Percentiles rank a stretch among this genome's conserved stretches.
Evolutionary conservation across 2,329 filamentous ascomycete species (phyloP).

Genomic region (Ophiostoma ips): DNA sequence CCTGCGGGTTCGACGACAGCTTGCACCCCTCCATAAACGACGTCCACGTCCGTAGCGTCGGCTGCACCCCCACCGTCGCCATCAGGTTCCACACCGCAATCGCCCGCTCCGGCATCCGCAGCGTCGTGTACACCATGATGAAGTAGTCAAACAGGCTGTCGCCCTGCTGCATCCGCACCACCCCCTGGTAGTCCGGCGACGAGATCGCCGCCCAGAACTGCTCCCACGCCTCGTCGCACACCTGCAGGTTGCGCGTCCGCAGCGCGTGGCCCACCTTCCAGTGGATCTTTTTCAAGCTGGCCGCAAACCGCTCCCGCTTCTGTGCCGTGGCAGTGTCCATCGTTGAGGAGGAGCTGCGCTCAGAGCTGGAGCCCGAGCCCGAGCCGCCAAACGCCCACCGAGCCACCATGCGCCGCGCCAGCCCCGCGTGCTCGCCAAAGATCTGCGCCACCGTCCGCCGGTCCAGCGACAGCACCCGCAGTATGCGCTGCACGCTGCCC

Average conservation of each 20-base stretch:
- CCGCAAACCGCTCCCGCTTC: neutral
- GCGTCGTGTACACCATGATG: conserved; percentile 21
- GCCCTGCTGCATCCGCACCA: conserved; percentile 10
- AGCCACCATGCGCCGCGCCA: conserved; percentile 12
- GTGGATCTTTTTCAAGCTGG: conserved; percentile 13
- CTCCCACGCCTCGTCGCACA: conserved; percentile 17
- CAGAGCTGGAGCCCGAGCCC: neutral
- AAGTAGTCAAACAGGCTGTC: conserved; percentile 22
- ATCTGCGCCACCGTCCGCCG: conserved; percentile 12
- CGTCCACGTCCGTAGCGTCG: conserved; percentile 54
- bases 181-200: conserved; percentile 11
- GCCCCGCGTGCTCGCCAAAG: conserved; percentile 7
- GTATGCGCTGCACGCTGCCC: conserved; percentile 13
- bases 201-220: conserved; percentile 18
- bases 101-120: conserved; percentile 19
- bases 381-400: conserved; percentile 9
- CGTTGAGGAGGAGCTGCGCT: neutral
- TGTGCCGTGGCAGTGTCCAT: neutral
- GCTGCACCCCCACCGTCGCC: conserved; percentile 34
- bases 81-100: conserved; percentile 28
- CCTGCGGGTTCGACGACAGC: conserved; percentile 40
- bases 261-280: conserved; percentile 18
- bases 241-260: conserved; percentile 15
- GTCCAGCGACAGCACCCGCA: conserved; percentile 8
- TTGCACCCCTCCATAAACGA: conserved; percentile 60